phyloP scores from a whole-genome alignment of 2,329 filamentous ascomycete genomes.

The Paecilomyces formosus region DNA sequence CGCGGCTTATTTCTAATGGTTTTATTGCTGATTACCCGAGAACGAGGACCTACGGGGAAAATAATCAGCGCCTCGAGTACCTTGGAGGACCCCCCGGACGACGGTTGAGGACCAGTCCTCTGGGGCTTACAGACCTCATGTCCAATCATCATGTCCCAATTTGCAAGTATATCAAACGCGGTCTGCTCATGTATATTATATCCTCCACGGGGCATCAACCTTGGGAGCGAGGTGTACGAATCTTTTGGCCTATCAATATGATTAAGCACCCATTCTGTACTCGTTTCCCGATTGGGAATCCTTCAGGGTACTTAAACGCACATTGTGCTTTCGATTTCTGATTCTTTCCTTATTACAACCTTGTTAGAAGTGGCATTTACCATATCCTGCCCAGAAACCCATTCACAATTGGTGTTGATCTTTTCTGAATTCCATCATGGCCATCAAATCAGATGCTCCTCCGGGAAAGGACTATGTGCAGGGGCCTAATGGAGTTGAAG shows the following conservation, averaged over 20 bases:
- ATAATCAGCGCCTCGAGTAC: not conserved
- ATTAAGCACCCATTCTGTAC: not conserved
- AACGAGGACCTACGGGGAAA: not conserved
- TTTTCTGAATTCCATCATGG: not conserved
- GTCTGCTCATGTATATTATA: not conserved
- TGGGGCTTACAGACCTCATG: not conserved
- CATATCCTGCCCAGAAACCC: not conserved
- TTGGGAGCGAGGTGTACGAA: not conserved
- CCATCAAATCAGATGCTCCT: not conserved
- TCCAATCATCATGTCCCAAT: not conserved
- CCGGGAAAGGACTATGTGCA: not conserved
- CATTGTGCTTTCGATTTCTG: not conserved
- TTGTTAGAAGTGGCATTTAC: not conserved
- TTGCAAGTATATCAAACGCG: slow-evolving; percentile 1
- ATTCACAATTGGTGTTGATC: not conserved
- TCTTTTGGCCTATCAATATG: not conserved
- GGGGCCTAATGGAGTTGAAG: not conserved
- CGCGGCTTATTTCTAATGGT: not conserved
- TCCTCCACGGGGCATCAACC: not conserved
- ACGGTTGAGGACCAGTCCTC: not conserved
- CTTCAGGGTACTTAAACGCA: not conserved
- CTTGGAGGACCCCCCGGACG: not conserved
- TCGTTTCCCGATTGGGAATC: not conserved
- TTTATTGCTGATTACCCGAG: not conserved
- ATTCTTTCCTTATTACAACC: not conserved